A percentile compares a stretch with the other conserved stretches of the same genome.
Evolutionary conservation across 805 yeast genomes (phyloP).

Genomic region (Scheffersomyces ergatensis): DNA sequence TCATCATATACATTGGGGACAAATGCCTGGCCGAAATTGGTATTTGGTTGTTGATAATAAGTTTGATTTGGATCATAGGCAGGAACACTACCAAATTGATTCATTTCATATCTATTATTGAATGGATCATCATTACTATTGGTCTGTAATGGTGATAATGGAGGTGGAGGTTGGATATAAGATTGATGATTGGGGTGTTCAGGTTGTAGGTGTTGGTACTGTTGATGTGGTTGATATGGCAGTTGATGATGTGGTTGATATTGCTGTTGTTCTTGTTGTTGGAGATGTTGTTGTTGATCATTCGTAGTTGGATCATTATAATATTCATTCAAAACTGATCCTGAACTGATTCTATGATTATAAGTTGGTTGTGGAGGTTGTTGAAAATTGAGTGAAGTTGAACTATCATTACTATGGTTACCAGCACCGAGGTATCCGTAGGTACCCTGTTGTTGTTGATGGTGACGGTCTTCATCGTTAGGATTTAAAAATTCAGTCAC

Average conservation of each 20-base stretch:
- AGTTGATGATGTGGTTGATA: not conserved
- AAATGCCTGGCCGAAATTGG: slow-evolving; percentile 33
- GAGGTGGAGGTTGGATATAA: not conserved
- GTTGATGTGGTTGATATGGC: not conserved
- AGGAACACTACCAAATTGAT: slow-evolving; percentile 2
- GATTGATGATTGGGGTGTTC: not conserved
- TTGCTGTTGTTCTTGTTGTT: no score
- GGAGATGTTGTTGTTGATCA: not conserved
- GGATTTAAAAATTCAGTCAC: not conserved
- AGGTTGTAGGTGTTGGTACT: not conserved
- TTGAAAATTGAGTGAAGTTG: slow-evolving; percentile 3
- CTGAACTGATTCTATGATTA: not conserved
- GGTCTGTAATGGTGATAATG: not conserved
- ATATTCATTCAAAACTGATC: not conserved
- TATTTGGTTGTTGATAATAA: not conserved
- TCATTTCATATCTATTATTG: slow-evolving; percentile 10
- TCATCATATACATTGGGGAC: slow-evolving; percentile 42
- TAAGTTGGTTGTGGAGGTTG: slow-evolving; percentile 5
- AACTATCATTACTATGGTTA: not conserved
- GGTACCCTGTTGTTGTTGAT: slow-evolving; percentile 1
- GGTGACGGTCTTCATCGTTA: not conserved
- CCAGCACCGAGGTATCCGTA: no score
- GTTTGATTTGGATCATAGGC: not conserved
- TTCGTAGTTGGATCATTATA: not conserved
- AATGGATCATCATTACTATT: not conserved